These are phyloP conservation scores for Thuja plicata DNA, from an alignment of 83 land plant genomes.

Conservation along the genomic window DNA sequence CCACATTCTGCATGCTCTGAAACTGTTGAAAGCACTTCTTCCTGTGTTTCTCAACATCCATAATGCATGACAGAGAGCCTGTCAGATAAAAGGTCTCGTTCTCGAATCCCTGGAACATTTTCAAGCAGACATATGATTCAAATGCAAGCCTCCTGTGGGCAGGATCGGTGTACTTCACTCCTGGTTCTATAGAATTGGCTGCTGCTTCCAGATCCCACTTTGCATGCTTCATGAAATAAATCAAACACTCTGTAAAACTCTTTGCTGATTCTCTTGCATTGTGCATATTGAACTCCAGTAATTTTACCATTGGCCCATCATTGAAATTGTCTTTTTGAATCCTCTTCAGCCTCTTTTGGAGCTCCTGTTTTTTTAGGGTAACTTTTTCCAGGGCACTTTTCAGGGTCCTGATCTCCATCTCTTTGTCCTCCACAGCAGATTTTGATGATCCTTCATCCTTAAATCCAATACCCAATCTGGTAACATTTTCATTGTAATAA, in stretches of 20 bases:
- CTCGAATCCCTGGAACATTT: conserved; percentile 66
- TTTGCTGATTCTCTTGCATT: conserved; percentile 31
- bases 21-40: conserved; percentile 37
- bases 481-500: conserved; percentile 18
- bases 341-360: conserved; percentile 24
- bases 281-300: conserved; percentile 49
- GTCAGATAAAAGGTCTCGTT: conserved; percentile 46
- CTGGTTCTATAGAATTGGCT: conserved; percentile 55
- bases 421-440: conserved; percentile 40
- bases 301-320: conserved; percentile 32
- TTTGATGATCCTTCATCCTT: conserved; percentile 59
- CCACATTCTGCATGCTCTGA: conserved; percentile 40
- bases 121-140: conserved; percentile 61
- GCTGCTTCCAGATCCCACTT: conserved; percentile 77
- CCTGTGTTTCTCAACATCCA: conserved; percentile 27
- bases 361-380: conserved; percentile 18
- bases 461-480: neutral
- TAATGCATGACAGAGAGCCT: conserved; percentile 22
- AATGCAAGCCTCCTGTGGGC: conserved; percentile 57
- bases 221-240: conserved; percentile 51
- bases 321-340: conserved; percentile 4
- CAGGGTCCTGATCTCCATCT: conserved; percentile 38
- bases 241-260: conserved; percentile 47
- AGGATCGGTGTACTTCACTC: conserved; percentile 42
- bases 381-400: conserved; percentile 32